A percentile compares a stretch with the other conserved stretches of the same genome.
phyloP scores from a whole-genome alignment of 2,329 filamentous ascomycete species.

The Emericellopsis atlantica region DNA sequence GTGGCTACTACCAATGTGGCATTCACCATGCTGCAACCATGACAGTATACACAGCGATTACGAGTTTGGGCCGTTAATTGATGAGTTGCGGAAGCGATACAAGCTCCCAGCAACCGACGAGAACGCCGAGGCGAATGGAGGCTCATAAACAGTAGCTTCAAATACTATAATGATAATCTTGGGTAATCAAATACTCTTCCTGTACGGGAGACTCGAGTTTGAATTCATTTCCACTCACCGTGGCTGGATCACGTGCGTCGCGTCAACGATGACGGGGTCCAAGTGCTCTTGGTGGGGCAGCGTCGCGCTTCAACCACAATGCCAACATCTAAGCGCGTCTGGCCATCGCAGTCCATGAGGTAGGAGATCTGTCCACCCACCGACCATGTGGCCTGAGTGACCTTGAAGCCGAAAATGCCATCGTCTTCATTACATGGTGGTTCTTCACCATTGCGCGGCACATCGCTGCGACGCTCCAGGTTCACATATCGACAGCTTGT shows the following conservation, averaged over 20 bases:
- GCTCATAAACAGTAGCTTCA: not conserved
- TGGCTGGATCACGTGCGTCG: too few relatives aligned
- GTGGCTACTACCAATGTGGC: slow-evolving; percentile 68
- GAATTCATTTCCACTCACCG: too few relatives aligned
- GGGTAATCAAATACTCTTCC: too few relatives aligned
- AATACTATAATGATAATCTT: too few relatives aligned
- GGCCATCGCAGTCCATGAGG: too few relatives aligned
- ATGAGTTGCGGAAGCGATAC: slow-evolving; percentile 33
- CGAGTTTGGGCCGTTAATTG: slow-evolving; percentile 49
- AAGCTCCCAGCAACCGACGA: not conserved
- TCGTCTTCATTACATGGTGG: slow-evolving; percentile 3
- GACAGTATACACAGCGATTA: slow-evolving; percentile 55
- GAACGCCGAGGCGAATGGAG: not conserved
- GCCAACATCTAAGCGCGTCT: too few relatives aligned
- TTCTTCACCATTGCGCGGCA: slow-evolving; percentile 13
- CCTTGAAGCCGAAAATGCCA: not conserved
- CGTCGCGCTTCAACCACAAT: too few relatives aligned
- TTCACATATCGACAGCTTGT: slow-evolving; percentile 80
- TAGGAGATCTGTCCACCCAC: too few relatives aligned
- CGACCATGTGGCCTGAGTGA: too few relatives aligned
- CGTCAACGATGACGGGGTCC: too few relatives aligned
- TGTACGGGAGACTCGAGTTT: too few relatives aligned
- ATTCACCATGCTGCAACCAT: slow-evolving; percentile 63
- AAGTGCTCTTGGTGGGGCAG: too few relatives aligned
- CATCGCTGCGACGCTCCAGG: slow-evolving; percentile 38